Base-by-base conservation (phyloP, 2,329 filamentous ascomycete species). In the Pestalotiopsis fici region DNA sequence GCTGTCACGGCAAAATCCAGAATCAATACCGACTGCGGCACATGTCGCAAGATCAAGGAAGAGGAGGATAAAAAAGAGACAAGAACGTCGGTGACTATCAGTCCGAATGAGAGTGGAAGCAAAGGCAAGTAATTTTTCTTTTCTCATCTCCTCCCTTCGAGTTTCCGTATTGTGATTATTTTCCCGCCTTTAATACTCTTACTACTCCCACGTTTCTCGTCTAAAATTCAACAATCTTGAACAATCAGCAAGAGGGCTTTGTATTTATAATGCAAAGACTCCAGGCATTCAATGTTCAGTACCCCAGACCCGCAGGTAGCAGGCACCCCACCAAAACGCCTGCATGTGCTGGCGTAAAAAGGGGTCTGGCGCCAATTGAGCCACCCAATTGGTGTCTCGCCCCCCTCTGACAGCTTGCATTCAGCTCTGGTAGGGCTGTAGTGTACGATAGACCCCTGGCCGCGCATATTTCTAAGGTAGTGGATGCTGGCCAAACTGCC, bases 31-130 rank as follows among this genome's bases (percentile, higher is more conserved):
- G 66, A 67, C 57, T 76, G 75, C 66, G 57, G 56, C 55, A 71
- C 72, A 11, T 76, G 74, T 54, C 70, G 70, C 57, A 73, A 73
- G 65, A 75, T 75, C 35, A 68, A 73, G 9, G 71, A 73, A 21
- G 72, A 74, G 47, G 71, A 75, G 18, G 43, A 64, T 23, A 60
- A 5, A 11, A 60, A 60, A 21, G 28, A 11, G 4, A 60, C 5
- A 6, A 31, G n/a, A 27, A 31, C 55, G 12, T 23, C 55, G 4
- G 18, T 27, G 27, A 18, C 9, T 9, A 18, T n/a, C 7, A 18
- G 5, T 50, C 2, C 43, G n/a, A 23, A 9, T 23, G 18, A 23
- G 7, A 50, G n/a, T 50, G 43, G 21, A n/a, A n/a, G n/a, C 43
- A 23, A 50, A 50, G 43, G 43, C 21, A n/a, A 50, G 43, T 21